Evolutionary conservation across 352 stramenopile species (phyloP), one percentile per base, ranked within the genome.

Genomic region (Blastocystis sp.): DNA sequence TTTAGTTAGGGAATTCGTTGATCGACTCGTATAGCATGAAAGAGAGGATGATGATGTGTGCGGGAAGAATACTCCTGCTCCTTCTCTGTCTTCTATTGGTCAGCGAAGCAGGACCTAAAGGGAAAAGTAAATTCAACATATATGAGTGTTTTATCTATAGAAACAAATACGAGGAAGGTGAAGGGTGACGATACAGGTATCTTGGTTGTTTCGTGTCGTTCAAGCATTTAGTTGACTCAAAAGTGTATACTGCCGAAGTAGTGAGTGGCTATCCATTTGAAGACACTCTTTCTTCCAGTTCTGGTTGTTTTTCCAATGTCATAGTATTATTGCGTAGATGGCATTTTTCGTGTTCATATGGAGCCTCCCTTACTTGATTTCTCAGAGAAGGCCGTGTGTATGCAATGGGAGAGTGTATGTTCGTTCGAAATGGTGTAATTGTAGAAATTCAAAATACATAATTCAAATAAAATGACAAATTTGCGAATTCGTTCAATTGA

Each of bases 351-450:
- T 51, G 51, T 83, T 63, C 29, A 43, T 35, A 39, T 83, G 16
- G 71, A 83, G 14, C 71, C 71, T 42, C 11, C 71, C 6, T 21
- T 83, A 35, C 19, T 83, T n/a, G 51, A 83, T 65, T 83, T 83
- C 65, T 65, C 7, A 6, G 71, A 83, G 21, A 83, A 66, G 27
- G 27, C 71, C 12, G 49, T 83, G 29, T 83, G 71, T 51, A 51
- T 66, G 54, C 71, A 83, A 43, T 83, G 71, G 71, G n/a, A 32
- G 29, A 54, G n/a, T 19, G 71, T 83, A 65, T 11, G 27, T 58
- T 12, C 6, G 7, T 39, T 46, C 12, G 19, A 21, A 32, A 19
- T 42, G 11, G 39, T 29, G 51, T 74, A 42, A 27, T 9, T 16
- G 27, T 83, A 83, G 71, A 61, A 66, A 7, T 83, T 83, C n/a